These are phyloP conservation scores for Aurantiochytrium sp. DNA, from an alignment of 108 stramenopile genomes.

Conservation along the genomic window DNA sequence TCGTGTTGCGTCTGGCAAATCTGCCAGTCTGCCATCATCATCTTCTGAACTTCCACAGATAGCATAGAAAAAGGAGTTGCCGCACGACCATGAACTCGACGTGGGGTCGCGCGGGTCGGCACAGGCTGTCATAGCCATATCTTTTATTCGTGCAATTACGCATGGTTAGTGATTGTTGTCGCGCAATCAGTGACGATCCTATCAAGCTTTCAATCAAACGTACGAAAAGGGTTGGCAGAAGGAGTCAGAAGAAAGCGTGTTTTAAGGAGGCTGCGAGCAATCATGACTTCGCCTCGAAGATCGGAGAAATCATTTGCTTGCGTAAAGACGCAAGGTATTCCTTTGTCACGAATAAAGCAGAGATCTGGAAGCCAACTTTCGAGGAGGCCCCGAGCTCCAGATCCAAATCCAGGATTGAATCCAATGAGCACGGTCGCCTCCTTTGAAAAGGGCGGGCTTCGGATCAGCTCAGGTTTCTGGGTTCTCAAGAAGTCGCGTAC, in stretches of 20 bases:
- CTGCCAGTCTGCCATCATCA: too few species aligned
- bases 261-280: not conserved
- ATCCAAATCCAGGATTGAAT: not conserved
- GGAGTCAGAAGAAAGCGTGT: not conserved
- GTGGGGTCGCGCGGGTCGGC: not conserved
- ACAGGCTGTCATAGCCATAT: not conserved
- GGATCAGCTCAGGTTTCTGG: not conserved
- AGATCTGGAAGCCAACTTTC: not conserved
- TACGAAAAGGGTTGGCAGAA: not conserved
- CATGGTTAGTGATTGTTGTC: not conserved
- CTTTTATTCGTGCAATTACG: not conserved
- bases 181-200: not conserved
- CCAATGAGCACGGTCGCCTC: not conserved
- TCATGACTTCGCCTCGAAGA: not conserved
- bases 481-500: not conserved
- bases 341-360: not conserved
- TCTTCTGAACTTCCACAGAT: not conserved
- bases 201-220: not conserved
- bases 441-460: not conserved
- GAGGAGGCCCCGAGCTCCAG: not conserved
- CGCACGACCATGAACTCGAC: not conserved
- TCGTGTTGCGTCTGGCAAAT: not conserved
- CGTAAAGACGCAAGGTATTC: not conserved
- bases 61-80: not conserved
- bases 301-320: not conserved